Percentiles rank a stretch among this genome's conserved stretches.
These are phyloP conservation scores for Mollisiaceae sp. DNA, from an alignment of 2,329 filamentous ascomycete species.

Conservation along the genomic window DNA sequence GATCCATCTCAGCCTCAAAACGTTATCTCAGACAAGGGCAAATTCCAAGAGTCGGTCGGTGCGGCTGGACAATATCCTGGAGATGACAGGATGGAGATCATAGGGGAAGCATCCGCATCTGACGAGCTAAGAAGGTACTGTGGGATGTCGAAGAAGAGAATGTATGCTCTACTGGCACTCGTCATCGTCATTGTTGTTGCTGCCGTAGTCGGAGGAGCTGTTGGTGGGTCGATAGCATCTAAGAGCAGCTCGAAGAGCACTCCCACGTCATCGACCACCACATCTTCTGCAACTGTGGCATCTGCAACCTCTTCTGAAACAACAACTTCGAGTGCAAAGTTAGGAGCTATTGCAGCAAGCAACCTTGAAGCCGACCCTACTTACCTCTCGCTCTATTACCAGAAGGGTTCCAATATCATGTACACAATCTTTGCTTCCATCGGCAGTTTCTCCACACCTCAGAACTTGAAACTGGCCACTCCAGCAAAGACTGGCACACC, in stretches of 20 bases:
- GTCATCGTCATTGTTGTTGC: conserved; percentile 2
- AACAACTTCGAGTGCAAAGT: background rate
- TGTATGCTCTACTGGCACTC: background rate
- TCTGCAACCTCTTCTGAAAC: background rate
- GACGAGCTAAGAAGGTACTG: background rate
- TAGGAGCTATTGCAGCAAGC: conserved; percentile 7
- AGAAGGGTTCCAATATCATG: conserved; percentile 12
- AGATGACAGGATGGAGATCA: background rate
- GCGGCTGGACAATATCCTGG: background rate
- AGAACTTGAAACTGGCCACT: background rate
- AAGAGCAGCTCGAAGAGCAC: background rate
- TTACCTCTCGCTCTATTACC: conserved; percentile 13
- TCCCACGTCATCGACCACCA: background rate
- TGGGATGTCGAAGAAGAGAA: conserved; percentile 7
- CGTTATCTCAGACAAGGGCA: background rate
- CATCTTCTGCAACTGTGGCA: background rate
- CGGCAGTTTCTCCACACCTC: background rate
- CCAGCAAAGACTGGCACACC: conserved; percentile 6
- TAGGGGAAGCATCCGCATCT: background rate
- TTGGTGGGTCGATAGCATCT: conserved; percentile 1
- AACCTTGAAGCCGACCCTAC: background rate
- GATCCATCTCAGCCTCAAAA: background rate
- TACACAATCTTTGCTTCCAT: background rate
- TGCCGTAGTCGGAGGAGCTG: conserved; percentile 5
- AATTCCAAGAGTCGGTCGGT: background rate